Percentiles rank a stretch among this genome's conserved stretches.
phyloP scores from a whole-genome alignment of 2,329 filamentous ascomycete genomes.

The Pleurostoma richardsiae region DNA sequence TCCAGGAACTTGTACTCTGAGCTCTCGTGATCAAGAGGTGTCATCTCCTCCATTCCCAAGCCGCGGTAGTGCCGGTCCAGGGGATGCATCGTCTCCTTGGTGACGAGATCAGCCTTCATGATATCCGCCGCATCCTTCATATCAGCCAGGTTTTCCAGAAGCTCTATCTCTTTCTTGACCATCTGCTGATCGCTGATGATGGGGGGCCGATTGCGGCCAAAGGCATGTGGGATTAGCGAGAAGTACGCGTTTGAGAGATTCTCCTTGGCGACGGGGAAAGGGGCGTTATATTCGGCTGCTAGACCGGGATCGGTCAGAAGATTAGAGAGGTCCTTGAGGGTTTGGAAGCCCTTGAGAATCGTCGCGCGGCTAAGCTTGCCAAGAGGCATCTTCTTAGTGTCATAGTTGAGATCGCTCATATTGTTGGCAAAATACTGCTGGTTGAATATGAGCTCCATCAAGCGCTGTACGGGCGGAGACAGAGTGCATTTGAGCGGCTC shows the following conservation, averaged over 20 bases:
- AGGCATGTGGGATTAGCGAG: slow-evolving; percentile 74
- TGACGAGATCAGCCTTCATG: slow-evolving; percentile 59
- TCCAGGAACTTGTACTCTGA: slow-evolving; percentile 61
- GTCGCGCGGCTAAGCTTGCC: slow-evolving; percentile 80
- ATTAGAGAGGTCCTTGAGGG: slow-evolving; percentile 69
- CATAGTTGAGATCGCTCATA: slow-evolving; percentile 65
- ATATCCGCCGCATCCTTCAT: slow-evolving; percentile 80
- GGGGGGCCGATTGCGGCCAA: slow-evolving; percentile 69
- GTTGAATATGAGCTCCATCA: slow-evolving; percentile 84
- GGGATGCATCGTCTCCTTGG: slow-evolving; percentile 50
- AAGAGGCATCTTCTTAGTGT: slow-evolving; percentile 71
- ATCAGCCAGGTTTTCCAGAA: slow-evolving; percentile 75
- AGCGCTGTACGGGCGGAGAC: slow-evolving; percentile 52
- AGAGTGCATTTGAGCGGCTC: slow-evolving; percentile 51
- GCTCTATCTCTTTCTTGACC: slow-evolving; percentile 72
- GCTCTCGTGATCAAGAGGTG: slow-evolving; percentile 52
- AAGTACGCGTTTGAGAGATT: slow-evolving; percentile 74
- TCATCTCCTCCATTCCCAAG: slow-evolving; percentile 73
- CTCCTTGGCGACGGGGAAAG: slow-evolving; percentile 41
- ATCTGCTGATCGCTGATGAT: slow-evolving; percentile 50
- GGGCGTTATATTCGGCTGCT: slow-evolving; percentile 37
- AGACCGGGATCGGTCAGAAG: slow-evolving; percentile 52
- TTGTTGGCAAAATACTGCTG: slow-evolving; percentile 62
- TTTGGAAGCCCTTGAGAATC: slow-evolving; percentile 68
- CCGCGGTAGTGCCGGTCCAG: slow-evolving; percentile 70